Evolutionary conservation across 768 basidiomycete species (phyloP), one percentile per base, ranked within the genome.

Genomic region (Thelephora ganbajun): DNA sequence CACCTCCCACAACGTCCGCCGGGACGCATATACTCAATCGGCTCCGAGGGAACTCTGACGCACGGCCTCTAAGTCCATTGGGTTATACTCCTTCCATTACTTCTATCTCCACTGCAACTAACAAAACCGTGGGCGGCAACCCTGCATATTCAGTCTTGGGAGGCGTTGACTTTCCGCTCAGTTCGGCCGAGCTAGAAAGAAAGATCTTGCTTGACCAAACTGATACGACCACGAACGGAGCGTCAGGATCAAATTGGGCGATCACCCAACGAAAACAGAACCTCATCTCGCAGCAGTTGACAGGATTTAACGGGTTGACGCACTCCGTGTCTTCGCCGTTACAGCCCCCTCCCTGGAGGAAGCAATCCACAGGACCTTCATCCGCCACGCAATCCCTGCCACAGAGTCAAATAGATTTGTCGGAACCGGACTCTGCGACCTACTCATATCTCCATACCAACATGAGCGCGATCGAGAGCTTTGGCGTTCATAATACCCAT

Each of bases 21-120:
- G 26, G 26, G 9, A 30, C 26, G 26, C 26, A 30, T 30, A 30
- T 30, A 30, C 26, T 30, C 26, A 30, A 30, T 81, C 49, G 66
- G 69, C 20, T 69, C 69, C 34, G 74, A 67, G 53, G 76, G 78
- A 7, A 73, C 62, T 30, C 26, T 9, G 26, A 30, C 4, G 26
- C 26, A 9, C 26, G 26, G 5, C 26, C 26, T 30, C 26, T 30
- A 30, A 30, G 26, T 30, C 26, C 26, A 9, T 30, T 30, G 9
- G 26, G 26, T 30, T 30, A 30, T 30, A 4, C 26, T 30, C 26
- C 26, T 30, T 30, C 26, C 9, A 9, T 30, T 30, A 9, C 26
- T 30, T 30, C 26, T 30, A 30, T 30, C 26, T 30, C 26, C 26
- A 30, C 26, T 30, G 26, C 59, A 13, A 16, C 49, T 33, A 22